phyloP scores from a whole-genome alignment of 192 early-diverging fungal genomes.

The Coemansia sp. region DNA sequence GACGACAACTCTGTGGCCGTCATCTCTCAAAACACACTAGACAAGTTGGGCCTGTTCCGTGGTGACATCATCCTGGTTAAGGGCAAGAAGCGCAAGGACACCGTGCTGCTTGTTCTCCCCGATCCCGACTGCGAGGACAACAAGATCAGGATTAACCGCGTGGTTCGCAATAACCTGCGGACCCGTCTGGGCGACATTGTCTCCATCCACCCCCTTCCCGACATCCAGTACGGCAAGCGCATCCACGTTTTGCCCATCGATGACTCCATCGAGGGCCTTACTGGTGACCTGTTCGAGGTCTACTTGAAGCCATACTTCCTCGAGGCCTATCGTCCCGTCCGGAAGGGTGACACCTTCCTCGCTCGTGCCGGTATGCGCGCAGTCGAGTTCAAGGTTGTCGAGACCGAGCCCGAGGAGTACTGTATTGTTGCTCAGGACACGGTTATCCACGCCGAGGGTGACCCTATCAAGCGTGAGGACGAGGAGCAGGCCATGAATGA shows the following conservation, averaged over 20 bases:
- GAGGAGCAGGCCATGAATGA: conserved; percentile 91
- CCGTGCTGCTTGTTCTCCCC: conserved; percentile 90
- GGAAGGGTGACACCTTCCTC: conserved; percentile 92
- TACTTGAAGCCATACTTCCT: conserved; percentile 99
- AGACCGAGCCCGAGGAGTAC: conserved; percentile 92
- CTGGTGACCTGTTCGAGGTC: conserved; percentile 96
- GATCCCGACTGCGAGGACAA: conserved; percentile 91
- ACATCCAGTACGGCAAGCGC: conserved; percentile 97
- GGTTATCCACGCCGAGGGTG: conserved; percentile 97
- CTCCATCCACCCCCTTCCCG: conserved; percentile 83
- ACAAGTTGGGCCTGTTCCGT: conserved; percentile 87
- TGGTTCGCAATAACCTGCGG: conserved; percentile 94
- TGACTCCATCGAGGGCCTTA: conserved; percentile 97
- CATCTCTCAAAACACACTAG: conserved; percentile 90
- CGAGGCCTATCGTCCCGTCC: conserved; percentile 96
- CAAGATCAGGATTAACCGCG: conserved; percentile 94
- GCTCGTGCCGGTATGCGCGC: conserved; percentile 96
- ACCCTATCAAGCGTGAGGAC: conserved; percentile 98
- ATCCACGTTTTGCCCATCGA: conserved; percentile 97
- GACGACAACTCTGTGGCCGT: conserved; percentile 97
- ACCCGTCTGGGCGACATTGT: conserved; percentile 96
- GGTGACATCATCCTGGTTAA: conserved; percentile 96
- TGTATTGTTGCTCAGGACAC: conserved; percentile 99
- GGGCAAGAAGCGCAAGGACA: conserved; percentile 98
- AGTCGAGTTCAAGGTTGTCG: conserved; percentile 99